Base-by-base conservation (phyloP, 225 moss, liverwort and hornwort species). In the Physcomitrellopsis africana region DNA sequence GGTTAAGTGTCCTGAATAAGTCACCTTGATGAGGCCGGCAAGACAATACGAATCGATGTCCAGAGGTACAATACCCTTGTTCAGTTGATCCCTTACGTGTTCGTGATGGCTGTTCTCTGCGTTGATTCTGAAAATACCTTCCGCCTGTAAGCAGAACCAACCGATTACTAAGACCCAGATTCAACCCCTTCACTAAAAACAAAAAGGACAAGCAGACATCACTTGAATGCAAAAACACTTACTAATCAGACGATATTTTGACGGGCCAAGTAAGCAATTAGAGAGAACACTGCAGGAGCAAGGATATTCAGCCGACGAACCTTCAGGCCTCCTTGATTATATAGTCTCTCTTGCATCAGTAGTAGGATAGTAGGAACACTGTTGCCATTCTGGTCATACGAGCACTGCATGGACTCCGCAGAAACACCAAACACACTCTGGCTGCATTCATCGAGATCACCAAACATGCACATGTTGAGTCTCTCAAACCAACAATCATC, bases 321-420 rank as follows among this genome's bases (percentile, higher is more conserved):
- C 97, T 99, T 92, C 74, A 99, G 83, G 32, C 95, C 97, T 48
- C 93, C 97, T 84, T 99, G 95, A 73, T 89, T 80, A 53, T 99
- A 95, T 49, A 99, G 78, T 3, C 91, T 81, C 68, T 99, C 93
- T 77, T 99, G 97, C 97, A 99, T 95, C 64, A 95, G 79, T 9
- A 99, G 87, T 10, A 99, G 82, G 18, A 99, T 99, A 54, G 95
- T 93, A 8, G 97, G 97, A 6, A 99, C 97, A 44, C 97, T 99
- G 75, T 99, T 99, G 41, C 97, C 97, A 51, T 92, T 90, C 7
- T 79, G 75, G 42, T 95, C 95, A 60, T 81, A 93, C 10, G 97
- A 93, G 70, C 97, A 99, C 80, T 99, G 95, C 95, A 95, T 95
- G 3, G 97, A 99, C 73, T 99, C 97, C 27, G 97, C 93, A 10